These are phyloP conservation scores for Agrocybe praecox DNA, from an alignment of 768 basidiomycete species.

Conservation along the genomic window DNA sequence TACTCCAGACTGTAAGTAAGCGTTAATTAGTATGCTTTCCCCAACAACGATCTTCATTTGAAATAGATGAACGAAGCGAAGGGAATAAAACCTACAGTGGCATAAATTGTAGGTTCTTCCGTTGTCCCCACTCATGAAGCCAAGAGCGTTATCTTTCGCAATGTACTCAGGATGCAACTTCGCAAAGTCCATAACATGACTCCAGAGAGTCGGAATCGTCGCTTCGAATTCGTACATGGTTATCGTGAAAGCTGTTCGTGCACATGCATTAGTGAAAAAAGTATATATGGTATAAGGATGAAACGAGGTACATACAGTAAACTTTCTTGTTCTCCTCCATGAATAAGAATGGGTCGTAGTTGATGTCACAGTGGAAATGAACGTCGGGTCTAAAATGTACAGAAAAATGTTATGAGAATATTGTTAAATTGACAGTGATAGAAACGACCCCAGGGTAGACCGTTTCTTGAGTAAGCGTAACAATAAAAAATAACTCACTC, in stretches of 20 bases:
- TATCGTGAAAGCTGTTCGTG: slow-evolving; percentile 59
- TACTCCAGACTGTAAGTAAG: slow-evolving; percentile 49
- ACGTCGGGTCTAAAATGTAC: slow-evolving; percentile 56
- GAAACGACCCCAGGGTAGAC: not conserved
- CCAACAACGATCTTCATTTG: not conserved
- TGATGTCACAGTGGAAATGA: slow-evolving; percentile 74
- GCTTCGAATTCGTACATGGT: slow-evolving; percentile 74
- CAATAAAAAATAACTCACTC: slow-evolving; percentile 42
- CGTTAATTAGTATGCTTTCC: not conserved
- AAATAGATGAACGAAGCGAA: slow-evolving; percentile 8
- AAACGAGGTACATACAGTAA: slow-evolving; percentile 52
- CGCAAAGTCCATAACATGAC: slow-evolving; percentile 64
- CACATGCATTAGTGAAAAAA: not conserved
- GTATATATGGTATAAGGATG: not conserved
- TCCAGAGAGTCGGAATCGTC: slow-evolving; percentile 79
- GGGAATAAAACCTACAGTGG: slow-evolving; percentile 51
- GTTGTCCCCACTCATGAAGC: slow-evolving; percentile 47
- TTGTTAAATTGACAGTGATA: not conserved
- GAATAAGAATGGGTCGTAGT: slow-evolving; percentile 67
- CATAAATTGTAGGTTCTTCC: slow-evolving; percentile 74
- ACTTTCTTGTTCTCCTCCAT: slow-evolving; percentile 73
- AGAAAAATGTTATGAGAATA: not conserved
- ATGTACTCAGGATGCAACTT: slow-evolving; percentile 56
- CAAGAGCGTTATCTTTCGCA: slow-evolving; percentile 58
- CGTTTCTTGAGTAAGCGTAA: not conserved